These are phyloP conservation scores for Gypsophila paniculata DNA, from an alignment of 179 eudicot species.

Conservation along the genomic window DNA sequence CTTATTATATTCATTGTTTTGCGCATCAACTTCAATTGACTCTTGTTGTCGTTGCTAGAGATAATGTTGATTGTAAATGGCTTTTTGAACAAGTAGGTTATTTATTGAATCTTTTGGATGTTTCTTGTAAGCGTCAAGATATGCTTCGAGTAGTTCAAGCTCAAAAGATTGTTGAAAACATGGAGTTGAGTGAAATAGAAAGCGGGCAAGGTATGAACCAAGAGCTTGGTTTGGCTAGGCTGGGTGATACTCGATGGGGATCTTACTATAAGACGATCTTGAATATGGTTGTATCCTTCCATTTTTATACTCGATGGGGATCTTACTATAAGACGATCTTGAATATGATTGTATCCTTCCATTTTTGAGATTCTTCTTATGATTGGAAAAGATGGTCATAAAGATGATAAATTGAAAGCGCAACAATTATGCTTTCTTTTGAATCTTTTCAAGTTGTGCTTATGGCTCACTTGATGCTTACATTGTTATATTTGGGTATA, in stretches of 20 bases:
- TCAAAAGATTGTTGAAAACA: neutral
- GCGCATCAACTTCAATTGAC: no score
- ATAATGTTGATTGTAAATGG: no score
- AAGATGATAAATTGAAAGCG: neutral
- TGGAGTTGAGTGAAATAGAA: neutral
- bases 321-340: constrained; percentile 8
- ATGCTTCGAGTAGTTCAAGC: neutral
- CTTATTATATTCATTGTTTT: no score
- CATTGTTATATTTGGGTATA: no score
- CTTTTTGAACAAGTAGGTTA: no score
- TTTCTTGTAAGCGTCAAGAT: constrained; percentile 10
- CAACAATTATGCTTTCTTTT: no score
- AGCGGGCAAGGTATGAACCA: constrained; percentile 6
- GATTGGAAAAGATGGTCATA: neutral
- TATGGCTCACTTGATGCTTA: no score
- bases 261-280: constrained; percentile 8
- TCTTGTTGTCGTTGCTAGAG: no score
- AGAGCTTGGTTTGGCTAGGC: neutral
- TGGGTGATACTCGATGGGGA: constrained; percentile 7
- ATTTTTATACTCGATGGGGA: constrained; percentile 14
- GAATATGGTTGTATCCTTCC: neutral
- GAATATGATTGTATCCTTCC: neutral
- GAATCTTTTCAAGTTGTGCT: no score
- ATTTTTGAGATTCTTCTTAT: neutral
- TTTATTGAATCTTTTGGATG: neutral